A percentile compares a stretch with the other conserved stretches of the same genome.
Conservation (phyloP, 495 filamentous ascomycete genomes). For the Ascodesmis nigricans region DNA sequence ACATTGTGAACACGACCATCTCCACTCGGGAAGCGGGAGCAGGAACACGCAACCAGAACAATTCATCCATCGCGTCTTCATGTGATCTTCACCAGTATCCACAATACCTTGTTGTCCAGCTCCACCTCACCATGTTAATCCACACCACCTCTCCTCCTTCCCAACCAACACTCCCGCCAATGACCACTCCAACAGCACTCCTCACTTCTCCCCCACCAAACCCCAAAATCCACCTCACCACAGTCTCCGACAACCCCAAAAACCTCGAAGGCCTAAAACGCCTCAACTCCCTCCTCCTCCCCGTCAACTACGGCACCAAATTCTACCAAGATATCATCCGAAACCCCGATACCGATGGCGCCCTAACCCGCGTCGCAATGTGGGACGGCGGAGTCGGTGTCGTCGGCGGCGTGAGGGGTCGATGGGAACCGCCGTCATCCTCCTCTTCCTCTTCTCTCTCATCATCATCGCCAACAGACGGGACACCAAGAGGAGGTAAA, state of each 20-base stretch:
- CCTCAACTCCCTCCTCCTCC: constrained; percentile 65
- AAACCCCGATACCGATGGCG: constrained; percentile 39
- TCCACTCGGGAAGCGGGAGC: too few relatives aligned
- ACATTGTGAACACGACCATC: too few relatives aligned
- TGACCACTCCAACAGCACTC: too few relatives aligned
- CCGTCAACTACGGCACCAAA: constrained; percentile 62
- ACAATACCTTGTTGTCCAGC: too few relatives aligned
- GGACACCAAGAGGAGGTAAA: constrained; percentile 12
- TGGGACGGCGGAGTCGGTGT: constrained; percentile 38
- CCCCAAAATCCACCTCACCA: constrained; percentile 21
- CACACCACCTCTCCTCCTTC: too few relatives aligned
- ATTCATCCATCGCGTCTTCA: too few relatives aligned
- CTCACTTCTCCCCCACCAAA: constrained; percentile 6
- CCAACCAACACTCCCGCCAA: too few relatives aligned
- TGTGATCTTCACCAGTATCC: too few relatives aligned
- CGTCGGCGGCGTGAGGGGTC: constrained; percentile 71
- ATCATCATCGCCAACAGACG: constrained; percentile 20
- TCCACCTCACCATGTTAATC: too few relatives aligned
- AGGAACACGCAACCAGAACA: too few relatives aligned
- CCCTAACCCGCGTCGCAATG: constrained; percentile 57
- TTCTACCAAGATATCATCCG: constrained; percentile 65
- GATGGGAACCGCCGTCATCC: constrained; percentile 34
- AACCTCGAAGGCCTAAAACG: constrained; percentile 55
- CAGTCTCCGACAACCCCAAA: constrained; percentile 34
- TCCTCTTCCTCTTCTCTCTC: constrained; percentile 11